Base-by-base conservation (phyloP, 805 yeast species). In the Scheffersomyces amazonensis region DNA sequence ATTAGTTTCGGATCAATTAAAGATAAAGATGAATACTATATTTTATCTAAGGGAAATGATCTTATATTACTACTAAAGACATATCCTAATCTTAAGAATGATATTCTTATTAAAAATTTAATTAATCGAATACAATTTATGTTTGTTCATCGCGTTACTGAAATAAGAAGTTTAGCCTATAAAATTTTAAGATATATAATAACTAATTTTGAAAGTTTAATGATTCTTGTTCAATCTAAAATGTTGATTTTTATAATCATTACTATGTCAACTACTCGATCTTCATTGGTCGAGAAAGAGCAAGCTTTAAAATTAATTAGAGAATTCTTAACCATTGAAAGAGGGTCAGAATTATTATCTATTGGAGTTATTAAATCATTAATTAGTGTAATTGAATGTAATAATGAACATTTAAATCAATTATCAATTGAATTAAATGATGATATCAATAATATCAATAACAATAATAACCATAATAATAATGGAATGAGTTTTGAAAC, bases 261-360 rank as follows among this genome's bases (percentile, higher is more conserved):
- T 12, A 73, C 95, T 0, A 60, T 91, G 23, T 71, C 85, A 1
- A 79, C 79, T 35, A 82, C 80, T 16, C 63, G 71, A 25, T 57
- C 77, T 2, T 73, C 78, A 17, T 40, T 56, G 1, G 58, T 78
- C 2, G 96, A 90, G 50, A 74, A 89, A 42, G 82, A 80, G 33
- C 88, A 89, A 51, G 93, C 95, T 0, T 52, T 91, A 22, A 84
- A 83, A 49, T 63, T 88, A 18, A 62, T 88, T 0, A 69, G 96
- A 20, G 66, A 72, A 22, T 78, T 85, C 40, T 50, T 85, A 2
- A 80, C 73, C 28, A 64, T 79, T 2, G 54, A 64, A 12, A 58
- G 55, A 28, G 91, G 88, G 2, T 60, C 69, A 5, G 58, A 66
- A 16, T 73, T 70, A 47, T 52, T 85, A 13, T 71, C 81, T 0